Conservation (phyloP, 306 rosid genomes). For the Cucurbita maxima region DNA sequence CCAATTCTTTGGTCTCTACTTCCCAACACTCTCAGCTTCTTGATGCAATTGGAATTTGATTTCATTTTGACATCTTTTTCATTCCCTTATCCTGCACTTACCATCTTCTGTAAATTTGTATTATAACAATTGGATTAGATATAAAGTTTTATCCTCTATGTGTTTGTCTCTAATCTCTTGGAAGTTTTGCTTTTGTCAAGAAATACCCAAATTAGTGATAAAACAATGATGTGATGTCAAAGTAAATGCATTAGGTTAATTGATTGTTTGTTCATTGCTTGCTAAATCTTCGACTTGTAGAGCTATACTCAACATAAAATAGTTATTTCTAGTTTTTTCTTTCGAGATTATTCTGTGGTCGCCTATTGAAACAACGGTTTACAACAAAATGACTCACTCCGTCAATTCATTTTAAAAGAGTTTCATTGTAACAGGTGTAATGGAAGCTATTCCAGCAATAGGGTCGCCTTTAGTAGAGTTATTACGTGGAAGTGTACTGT, state of each 20-base stretch:
- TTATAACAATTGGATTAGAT: background rate
- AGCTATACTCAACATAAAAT: background rate
- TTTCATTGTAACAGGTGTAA: no score
- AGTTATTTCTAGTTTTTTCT: no score
- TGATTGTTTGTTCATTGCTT: background rate
- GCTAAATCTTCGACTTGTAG: background rate
- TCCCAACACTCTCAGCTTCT: constrained; percentile 71
- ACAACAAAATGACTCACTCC: no score
- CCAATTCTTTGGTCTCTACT: constrained; percentile 72
- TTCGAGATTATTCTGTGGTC: no score
- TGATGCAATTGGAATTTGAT: constrained; percentile 75
- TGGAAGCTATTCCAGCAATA: no score
- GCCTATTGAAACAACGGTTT: no score
- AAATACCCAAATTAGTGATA: no score
- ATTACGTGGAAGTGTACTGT: no score
- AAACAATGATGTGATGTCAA: background rate
- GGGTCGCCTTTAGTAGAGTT: no score
- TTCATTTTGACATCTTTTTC: background rate
- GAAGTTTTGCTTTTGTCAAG: background rate
- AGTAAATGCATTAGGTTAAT: no score
- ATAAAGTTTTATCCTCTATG: background rate
- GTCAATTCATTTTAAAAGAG: no score
- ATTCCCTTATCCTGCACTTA: background rate
- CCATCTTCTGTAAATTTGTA: background rate
- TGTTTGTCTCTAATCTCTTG: background rate